Percentiles rank a stretch among this genome's conserved stretches.
Conservation (phyloP, 139 green algal species). For the Chlorella sp. region DNA sequence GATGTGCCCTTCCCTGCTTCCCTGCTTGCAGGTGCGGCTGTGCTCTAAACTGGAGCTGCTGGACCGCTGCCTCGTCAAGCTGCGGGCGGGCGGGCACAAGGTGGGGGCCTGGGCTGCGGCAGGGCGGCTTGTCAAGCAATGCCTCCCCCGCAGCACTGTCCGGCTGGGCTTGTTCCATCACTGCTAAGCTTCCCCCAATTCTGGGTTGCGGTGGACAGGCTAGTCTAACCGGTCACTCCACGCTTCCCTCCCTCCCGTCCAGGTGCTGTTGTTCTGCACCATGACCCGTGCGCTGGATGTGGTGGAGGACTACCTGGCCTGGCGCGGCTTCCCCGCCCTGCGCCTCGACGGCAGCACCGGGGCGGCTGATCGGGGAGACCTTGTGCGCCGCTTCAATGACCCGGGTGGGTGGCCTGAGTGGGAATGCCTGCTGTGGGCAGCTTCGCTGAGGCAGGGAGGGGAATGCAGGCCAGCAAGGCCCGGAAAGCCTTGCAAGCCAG, state of each 20-base stretch:
- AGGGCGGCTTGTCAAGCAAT: too few species aligned
- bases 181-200: too few species aligned
- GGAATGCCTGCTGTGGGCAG: too few species aligned
- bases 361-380: constrained; percentile 73
- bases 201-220: too few species aligned
- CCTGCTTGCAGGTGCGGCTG: constrained; percentile 44
- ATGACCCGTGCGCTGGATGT: constrained; percentile 96
- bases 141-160: too few species aligned
- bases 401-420: constrained; percentile 38
- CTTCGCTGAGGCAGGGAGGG: too few species aligned
- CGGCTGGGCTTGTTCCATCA: too few species aligned
- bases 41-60: constrained; percentile 92
- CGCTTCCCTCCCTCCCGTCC: too few species aligned
- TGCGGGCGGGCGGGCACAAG: constrained; percentile 87
- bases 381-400: constrained; percentile 96
- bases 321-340: constrained; percentile 89
- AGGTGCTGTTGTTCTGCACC: constrained; percentile 93
- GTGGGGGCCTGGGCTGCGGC: constrained; percentile 30
- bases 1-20: too few species aligned
- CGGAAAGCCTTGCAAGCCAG: too few species aligned
- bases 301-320: constrained; percentile 88
- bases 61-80: constrained; percentile 91
- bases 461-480: too few species aligned
- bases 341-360: constrained; percentile 94
- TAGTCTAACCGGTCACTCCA: too few species aligned